Conservation (phyloP, 2,329 filamentous ascomycete genomes). For the Aureobasidium subglaciale region DNA sequence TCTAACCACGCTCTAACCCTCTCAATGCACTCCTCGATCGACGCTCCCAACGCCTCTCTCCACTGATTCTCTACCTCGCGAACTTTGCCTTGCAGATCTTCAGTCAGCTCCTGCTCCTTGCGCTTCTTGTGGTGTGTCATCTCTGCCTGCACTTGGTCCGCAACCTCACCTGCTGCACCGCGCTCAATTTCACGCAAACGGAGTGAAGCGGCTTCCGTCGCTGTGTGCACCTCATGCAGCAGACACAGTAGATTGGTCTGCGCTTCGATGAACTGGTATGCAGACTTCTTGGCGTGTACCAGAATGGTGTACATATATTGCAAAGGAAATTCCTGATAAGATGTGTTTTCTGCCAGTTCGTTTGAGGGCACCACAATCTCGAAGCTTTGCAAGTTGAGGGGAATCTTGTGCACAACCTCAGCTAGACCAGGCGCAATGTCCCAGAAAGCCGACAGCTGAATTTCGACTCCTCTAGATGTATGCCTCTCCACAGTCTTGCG, state of each 20-base stretch:
- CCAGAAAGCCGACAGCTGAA: conserved; percentile 93
- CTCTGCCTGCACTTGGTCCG: conserved; percentile 37
- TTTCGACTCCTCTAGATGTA: conserved; percentile 79
- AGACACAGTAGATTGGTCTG: conserved; percentile 88
- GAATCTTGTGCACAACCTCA: conserved; percentile 72
- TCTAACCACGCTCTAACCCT: conserved; percentile 67
- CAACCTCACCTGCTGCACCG: conserved; percentile 32
- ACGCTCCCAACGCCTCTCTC: conserved; percentile 75
- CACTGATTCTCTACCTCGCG: conserved; percentile 85
- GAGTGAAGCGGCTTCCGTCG: conserved; percentile 62
- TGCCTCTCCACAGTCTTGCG: conserved; percentile 73
- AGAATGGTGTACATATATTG: conserved; percentile 86
- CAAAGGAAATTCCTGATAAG: conserved; percentile 71
- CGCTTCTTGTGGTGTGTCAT: conserved; percentile 53
- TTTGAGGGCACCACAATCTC: conserved; percentile 67
- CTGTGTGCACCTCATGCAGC: conserved; percentile 81
- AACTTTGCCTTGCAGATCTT: conserved; percentile 89
- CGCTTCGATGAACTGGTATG: conserved; percentile 93
- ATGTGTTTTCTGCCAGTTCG: conserved; percentile 81
- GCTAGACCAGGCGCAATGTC: conserved; percentile 84
- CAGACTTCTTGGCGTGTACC: conserved; percentile 81
- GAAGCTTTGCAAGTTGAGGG: conserved; percentile 48
- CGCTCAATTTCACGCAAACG: conserved; percentile 61
- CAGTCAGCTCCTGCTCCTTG: conserved; percentile 66
- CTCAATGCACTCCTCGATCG: conserved; percentile 65